Evolutionary conservation across 441 rosid genomes (phyloP), one percentile per base, ranked within the genome.

Genomic region (Lepidium campestre): DNA sequence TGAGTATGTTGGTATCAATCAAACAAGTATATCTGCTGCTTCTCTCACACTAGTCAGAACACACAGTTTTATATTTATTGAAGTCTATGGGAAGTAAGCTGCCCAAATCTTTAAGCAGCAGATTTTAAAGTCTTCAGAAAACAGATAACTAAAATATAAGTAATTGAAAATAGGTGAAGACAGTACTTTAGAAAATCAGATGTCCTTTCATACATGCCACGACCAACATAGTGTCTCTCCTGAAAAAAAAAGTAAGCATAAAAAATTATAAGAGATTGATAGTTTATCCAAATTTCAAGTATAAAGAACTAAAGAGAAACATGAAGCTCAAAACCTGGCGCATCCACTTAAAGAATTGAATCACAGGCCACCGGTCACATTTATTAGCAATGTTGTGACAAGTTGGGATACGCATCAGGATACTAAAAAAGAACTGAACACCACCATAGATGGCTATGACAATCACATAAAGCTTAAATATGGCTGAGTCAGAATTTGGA

Each of bases 141-240:
- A 41, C 29, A 52, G 39, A 61, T 36, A 50, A 48, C 39, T 20
- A 37, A 35, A 61, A 35, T 4, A 5, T 13, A 69, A 17, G 47
- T 10, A 59, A 56, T 12, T 32, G 31, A 34, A 67, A 10, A 37
- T 29, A 65, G 69, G 55, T 52, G 47, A 22, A 70, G 75, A 80
- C 20, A 57, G 67, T 94, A 94, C 99, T 81, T 90, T 66, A 88
- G 74, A 74, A 83, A 95, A 75, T 95, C 99, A 14, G 82, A 80
- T 63, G 86, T 88, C 80, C 84, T 83, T 79, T 95, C 99, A 66
- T 95, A 91, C 98, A 95, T 91, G 82, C 92, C 99, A 69, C 94
- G 94, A 29, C 99, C 99, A 54, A 95, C 99, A 71, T 86, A 95
- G 72, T 91, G 77, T 10, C 90, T 87, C 70, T 95, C 99, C 99